Evolutionary conservation across 768 basidiomycete species (phyloP), one percentile per base, ranked within the genome.

Genomic region (Clathrus columnatus): DNA sequence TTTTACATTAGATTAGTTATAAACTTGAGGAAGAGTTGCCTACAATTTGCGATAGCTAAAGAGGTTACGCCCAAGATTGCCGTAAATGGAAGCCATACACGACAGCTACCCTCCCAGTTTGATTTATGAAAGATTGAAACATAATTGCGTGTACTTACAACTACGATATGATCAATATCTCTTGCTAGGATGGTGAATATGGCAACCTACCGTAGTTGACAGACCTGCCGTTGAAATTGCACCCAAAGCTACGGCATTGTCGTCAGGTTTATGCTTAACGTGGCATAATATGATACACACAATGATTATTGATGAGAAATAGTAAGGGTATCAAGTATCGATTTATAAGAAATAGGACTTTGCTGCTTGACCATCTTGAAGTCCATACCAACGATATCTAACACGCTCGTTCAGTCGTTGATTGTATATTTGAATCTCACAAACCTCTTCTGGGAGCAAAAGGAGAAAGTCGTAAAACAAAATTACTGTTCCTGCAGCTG

Each of bases 371-470:
- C 2, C 57, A 45, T 18, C 18, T 60, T 0, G 70, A 67, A 2
- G 28, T 60, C 70, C 70, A 72, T 24, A 72, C 61, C 21, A 67
- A 50, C 47, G 6, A 7, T 7, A 20, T 11, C 45, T 46, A 46
- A 20, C 7, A 46, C 18, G 11, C 14, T 42, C 14, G 20, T 11
- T 42, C 20, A 20, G 41, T 20, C 20, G 41, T 42, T 11, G 20
- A 20, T 42, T 42, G 11, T 20, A 11, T 20, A 11, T 11, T 42
- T 42, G n/a, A 46, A 46, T 20, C 7, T 46, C 18, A 26, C 51
- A 44, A 7, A 73, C 67, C 61, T 72, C 70, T 20, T 70, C 70
- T 14, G 57, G 48, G 26, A 71, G 60, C 0, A 71, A 70, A 41
- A 71, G 57, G 43, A 68, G 28, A 32, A 71, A 66, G 48, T 71